Conservation (phyloP, 192 early-diverging fungal species). For the Mortierella antarctica region DNA sequence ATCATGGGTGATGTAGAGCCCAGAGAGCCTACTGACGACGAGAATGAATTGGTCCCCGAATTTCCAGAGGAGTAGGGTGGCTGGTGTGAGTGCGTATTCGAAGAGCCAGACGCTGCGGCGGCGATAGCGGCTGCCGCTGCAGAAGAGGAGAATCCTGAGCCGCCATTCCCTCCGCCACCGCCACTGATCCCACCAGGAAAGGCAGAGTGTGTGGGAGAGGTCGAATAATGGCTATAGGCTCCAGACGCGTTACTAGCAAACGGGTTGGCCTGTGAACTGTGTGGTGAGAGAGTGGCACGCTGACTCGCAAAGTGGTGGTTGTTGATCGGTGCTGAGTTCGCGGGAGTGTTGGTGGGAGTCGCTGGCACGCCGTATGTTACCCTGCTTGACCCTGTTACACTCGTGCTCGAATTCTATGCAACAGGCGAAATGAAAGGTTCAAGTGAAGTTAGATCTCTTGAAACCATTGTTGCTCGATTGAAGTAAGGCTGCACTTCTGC, state of each 20-base stretch:
- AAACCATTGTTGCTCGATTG: not conserved
- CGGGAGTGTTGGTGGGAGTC: slow-evolving; percentile 49
- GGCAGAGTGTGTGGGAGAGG: slow-evolving; percentile 27
- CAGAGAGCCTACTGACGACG: slow-evolving; percentile 38
- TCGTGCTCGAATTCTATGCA: slow-evolving; percentile 47
- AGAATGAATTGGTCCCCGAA: slow-evolving; percentile 42
- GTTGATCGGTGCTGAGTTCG: slow-evolving; percentile 46
- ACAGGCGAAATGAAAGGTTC: too few species aligned
- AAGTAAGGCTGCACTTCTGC: not conserved
- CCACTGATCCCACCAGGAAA: slow-evolving; percentile 32
- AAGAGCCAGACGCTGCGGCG: slow-evolving; percentile 16
- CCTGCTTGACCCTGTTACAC: slow-evolving; percentile 34
- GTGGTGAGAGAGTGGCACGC: slow-evolving; percentile 30
- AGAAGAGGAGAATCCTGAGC: slow-evolving; percentile 18
- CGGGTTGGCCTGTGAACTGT: slow-evolving; percentile 14
- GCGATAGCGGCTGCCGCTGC: slow-evolving; percentile 10
- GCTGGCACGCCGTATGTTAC: slow-evolving; percentile 33
- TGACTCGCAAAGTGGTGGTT: slow-evolving; percentile 35
- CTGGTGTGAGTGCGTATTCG: not conserved
- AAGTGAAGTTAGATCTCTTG: not conserved
- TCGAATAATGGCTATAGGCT: slow-evolving; percentile 26
- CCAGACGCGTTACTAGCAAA: slow-evolving; percentile 4
- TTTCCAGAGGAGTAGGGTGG: slow-evolving; percentile 37
- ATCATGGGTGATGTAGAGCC: slow-evolving; percentile 49
- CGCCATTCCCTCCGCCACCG: slow-evolving; percentile 7